phyloP scores from a whole-genome alignment of 2,329 filamentous ascomycete genomes.

The Elsinoe batatas region DNA sequence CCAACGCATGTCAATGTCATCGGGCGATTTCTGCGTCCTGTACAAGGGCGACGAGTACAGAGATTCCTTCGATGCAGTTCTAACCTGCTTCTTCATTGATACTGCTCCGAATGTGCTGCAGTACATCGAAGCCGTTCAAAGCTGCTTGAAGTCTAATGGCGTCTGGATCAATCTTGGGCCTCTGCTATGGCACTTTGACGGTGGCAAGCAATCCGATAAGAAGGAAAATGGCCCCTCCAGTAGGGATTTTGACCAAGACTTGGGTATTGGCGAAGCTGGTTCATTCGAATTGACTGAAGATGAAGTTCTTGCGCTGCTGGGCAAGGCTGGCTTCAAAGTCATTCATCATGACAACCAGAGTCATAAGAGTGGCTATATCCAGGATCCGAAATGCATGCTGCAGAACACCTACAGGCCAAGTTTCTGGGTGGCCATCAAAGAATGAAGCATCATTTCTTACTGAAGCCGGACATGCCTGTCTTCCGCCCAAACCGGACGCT shows the following conservation, averaged over 20 bases:
- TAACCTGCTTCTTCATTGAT: conserved; percentile 92
- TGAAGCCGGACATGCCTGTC: conserved; percentile 26
- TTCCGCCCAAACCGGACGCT: conserved; percentile 56
- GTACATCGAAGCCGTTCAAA: conserved; percentile 73
- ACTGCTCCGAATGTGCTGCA: conserved; percentile 87
- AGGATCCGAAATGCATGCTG: conserved; percentile 75
- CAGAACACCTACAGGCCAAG: conserved; percentile 70
- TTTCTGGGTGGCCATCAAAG: conserved; percentile 78
- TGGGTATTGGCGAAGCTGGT: conserved; percentile 76
- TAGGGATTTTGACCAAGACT: conserved; percentile 17
- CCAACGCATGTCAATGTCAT: conserved; percentile 82
- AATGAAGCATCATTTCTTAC: conserved; percentile 10
- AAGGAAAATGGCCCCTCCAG: conserved; percentile 27
- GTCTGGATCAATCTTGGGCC: conserved; percentile 85
- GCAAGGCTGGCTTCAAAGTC: conserved; percentile 66
- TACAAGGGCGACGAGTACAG: conserved; percentile 58
- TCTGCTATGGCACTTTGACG: conserved; percentile 90
- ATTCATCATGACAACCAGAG: conserved; percentile 37
- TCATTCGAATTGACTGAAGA: conserved; percentile 84
- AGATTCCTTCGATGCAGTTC: conserved; percentile 66
- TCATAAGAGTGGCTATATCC: conserved; percentile 67
- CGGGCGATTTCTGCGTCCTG: conserved; percentile 83
- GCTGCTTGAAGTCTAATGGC: conserved; percentile 68
- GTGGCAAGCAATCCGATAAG: conserved; percentile 43
- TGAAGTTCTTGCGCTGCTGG: conserved; percentile 69